Base-by-base conservation (phyloP, 164 flowering plant genomes). In the Santalum album region DNA sequence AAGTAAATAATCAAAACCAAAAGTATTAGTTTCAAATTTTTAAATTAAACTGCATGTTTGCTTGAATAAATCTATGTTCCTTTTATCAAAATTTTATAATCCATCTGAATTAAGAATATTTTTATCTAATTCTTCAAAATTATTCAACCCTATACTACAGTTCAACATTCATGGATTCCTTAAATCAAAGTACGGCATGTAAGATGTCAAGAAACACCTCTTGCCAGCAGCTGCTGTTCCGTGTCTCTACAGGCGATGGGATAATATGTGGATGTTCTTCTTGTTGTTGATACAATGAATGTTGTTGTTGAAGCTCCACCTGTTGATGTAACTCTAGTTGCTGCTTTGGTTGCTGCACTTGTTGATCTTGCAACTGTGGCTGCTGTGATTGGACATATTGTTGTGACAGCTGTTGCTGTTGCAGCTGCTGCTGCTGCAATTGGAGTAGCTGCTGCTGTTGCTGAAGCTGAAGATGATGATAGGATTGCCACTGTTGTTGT, bases 381-480 rank as follows among this genome's bases (percentile, higher is more conserved):
- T 49, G 68, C 43, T 63, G 74, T 18, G 58, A 68, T 36, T 58
- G 73, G 43, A 18, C 62, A 20, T 54, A 69, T 9, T 56, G 61
- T 11, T 43, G 54, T n/a, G 51, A 57, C 45, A 6, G 57, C 5
- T 45, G 69, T 2, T 19, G 59, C 26, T 53, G 67, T 26, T 62
- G 70, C 18, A 27, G 43, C 7, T 43, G 68, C 7, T 19, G 55
- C 21, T 49, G 68, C 43, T 63, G 74, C 23, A 61, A 68, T 36
- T 58, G 73, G 43, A 18, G 56, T 47, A 51, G 60, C 27, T 55
- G 44, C 48, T 55, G 44, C 48, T 66, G 68, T 40, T 66, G 43
- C 17, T 59, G 54, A 15, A 32, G 53, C 40, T 35, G 54, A 0
- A 35, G 71, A 32, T 45, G 49, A 3, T 45, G 49, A 12, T 17